phyloP scores from a whole-genome alignment of 805 yeast genomes.

The Ogataea paradorogensis region DNA sequence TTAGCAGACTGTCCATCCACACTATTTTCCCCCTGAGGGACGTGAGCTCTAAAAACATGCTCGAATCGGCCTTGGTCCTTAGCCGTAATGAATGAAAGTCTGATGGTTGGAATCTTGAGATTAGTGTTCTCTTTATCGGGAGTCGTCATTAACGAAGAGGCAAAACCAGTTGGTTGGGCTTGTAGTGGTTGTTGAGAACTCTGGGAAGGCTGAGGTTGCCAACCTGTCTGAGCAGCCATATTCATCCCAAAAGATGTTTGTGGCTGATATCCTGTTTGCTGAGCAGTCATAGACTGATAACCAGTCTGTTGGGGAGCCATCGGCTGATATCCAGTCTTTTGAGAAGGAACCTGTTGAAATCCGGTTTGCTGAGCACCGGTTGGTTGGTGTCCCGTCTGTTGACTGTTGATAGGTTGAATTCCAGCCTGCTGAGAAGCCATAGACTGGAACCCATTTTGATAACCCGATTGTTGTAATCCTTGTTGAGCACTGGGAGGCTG shows the following conservation, averaged over 20 bases:
- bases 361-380: slow-evolving; percentile 5
- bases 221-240: slow-evolving; percentile 43
- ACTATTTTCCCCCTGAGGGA: slow-evolving; percentile 65
- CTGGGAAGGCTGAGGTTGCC: slow-evolving; percentile 24
- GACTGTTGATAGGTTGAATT: slow-evolving; percentile 31
- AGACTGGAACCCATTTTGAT: neutral
- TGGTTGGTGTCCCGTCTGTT: slow-evolving; percentile 40
- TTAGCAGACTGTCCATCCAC: slow-evolving; percentile 74
- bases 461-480: slow-evolving; percentile 11
- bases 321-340: neutral
- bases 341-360: neutral
- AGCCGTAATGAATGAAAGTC: slow-evolving; percentile 81
- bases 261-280: slow-evolving; percentile 41
- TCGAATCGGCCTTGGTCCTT: slow-evolving; percentile 87
- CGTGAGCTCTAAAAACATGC: slow-evolving; percentile 75
- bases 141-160: slow-evolving; percentile 27
- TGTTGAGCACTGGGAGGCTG: neutral
- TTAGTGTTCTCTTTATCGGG: slow-evolving; percentile 46
- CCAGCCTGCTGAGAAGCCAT: slow-evolving; percentile 1
- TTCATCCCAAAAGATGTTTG: slow-evolving; percentile 36
- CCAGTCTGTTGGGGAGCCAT: slow-evolving; percentile 11
- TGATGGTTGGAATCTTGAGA: slow-evolving; percentile 66
- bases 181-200: slow-evolving; percentile 29
- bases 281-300: slow-evolving; percentile 28
- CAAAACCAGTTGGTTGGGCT: slow-evolving; percentile 47